A percentile compares a stretch with the other conserved stretches of the same genome.
Evolutionary conservation across 495 filamentous ascomycete species (phyloP).

Genomic region (Xylaria curta): DNA sequence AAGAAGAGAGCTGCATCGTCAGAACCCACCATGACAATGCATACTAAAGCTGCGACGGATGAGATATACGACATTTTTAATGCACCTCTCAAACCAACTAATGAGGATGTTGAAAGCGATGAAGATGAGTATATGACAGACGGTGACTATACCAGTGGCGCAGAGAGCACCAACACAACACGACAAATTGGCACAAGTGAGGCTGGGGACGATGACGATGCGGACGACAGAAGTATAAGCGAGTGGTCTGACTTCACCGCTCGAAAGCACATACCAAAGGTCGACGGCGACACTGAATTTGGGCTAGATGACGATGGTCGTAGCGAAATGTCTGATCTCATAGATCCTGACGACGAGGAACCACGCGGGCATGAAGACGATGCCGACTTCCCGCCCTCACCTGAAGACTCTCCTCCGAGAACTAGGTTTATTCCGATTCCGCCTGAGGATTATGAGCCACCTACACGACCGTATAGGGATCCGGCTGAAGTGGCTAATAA

Average conservation of each 20-base stretch:
- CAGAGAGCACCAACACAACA: conserved; percentile 77
- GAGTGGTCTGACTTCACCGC: conserved; percentile 88
- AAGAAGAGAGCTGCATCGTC: conserved; percentile 57
- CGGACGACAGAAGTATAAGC: conserved; percentile 68
- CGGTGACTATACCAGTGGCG: conserved; percentile 78
- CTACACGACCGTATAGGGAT: conserved; percentile 77
- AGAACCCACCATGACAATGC: conserved; percentile 95
- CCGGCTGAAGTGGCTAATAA: conserved; percentile 78
- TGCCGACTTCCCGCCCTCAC: conserved; percentile 27
- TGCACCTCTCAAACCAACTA: conserved; percentile 71
- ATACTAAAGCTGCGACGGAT: conserved; percentile 92
- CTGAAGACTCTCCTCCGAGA: conserved; percentile 43
- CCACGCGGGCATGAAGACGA: conserved; percentile 36
- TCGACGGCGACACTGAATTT: conserved; percentile 42
- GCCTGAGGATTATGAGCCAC: conserved; percentile 82
- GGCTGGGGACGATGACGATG: conserved; percentile 55
- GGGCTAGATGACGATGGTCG: conserved; percentile 31
- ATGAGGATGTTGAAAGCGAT: conserved; percentile 58
- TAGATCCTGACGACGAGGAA: conserved; percentile 43
- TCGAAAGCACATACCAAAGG: conserved; percentile 69
- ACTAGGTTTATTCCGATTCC: conserved; percentile 68
- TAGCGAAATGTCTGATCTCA: conserved; percentile 40
- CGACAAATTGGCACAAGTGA: conserved; percentile 64
- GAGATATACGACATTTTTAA: conserved; percentile 98
- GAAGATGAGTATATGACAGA: conserved; percentile 73